Percentiles rank a stretch among this genome's conserved stretches.
phyloP scores from a whole-genome alignment of 176 grass and related monocot genomes.

The Avena atlantica region DNA sequence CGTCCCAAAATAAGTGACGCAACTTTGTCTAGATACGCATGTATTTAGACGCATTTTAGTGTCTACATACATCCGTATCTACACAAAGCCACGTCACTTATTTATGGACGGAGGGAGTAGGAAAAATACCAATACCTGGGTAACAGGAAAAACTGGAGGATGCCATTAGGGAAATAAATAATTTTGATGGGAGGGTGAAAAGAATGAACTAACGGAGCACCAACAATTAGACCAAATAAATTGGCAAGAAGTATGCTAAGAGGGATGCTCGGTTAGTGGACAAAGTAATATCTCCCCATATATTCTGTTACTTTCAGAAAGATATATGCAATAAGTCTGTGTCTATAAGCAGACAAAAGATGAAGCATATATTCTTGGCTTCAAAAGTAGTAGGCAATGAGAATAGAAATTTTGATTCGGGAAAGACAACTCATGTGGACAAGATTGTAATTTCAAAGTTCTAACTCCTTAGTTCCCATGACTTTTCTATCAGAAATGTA shows the following conservation, averaged over 20 bases:
- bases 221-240: slow-evolving; percentile 7
- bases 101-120: not conserved
- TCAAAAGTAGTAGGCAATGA: slow-evolving; percentile 30
- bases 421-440: slow-evolving; percentile 19
- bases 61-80: no score
- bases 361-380: slow-evolving; percentile 43
- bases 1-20: no score
- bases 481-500: not conserved
- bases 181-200: not conserved
- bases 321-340: slow-evolving; percentile 14
- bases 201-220: not conserved
- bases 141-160: not conserved
- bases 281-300: slow-evolving; percentile 22
- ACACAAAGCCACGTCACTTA: no score
- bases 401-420: slow-evolving; percentile 22
- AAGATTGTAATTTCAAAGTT: slow-evolving; percentile 12
- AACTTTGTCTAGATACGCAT: no score
- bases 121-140: not conserved
- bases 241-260: slow-evolving; percentile 20
- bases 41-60: no score
- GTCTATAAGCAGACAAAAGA: slow-evolving; percentile 25
- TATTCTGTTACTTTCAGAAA: slow-evolving; percentile 47
- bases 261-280: slow-evolving; percentile 38
- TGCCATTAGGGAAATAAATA: not conserved
- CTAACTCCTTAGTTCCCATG: not conserved